Evolutionary conservation across 495 filamentous ascomycete genomes (phyloP).

Genomic region (Tuber brumale): DNA sequence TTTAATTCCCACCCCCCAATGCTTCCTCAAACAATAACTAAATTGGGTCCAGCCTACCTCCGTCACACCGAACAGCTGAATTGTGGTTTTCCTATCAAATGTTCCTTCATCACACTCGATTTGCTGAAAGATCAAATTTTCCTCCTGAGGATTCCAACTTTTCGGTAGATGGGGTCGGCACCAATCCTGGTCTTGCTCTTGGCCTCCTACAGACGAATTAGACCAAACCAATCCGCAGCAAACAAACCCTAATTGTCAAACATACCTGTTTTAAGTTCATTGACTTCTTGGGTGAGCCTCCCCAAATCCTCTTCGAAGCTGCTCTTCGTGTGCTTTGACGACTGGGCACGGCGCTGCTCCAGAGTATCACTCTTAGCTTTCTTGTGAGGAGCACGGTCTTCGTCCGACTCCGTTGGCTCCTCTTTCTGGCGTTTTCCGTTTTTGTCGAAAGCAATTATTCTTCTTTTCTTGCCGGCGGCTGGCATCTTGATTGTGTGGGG

Average conservation of each 20-base stretch:
- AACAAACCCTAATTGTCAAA: conserved; percentile 5
- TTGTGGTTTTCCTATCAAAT: conserved; percentile 62
- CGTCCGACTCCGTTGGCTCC: conserved; percentile 13
- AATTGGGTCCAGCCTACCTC: conserved; percentile 51
- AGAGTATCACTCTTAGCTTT: conserved; percentile 47
- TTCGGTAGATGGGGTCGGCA: conserved; percentile 65
- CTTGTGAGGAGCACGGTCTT: conserved; percentile 4
- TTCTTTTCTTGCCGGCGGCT: conserved; percentile 23
- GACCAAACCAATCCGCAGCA: background rate
- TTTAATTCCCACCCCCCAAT: background rate
- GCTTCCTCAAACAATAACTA: background rate
- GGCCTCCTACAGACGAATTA: conserved; percentile 53
- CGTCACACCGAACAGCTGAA: conserved; percentile 97
- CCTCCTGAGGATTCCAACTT: conserved; percentile 59
- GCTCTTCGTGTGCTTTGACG: conserved; percentile 56
- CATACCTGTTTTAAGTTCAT: conserved; percentile 57
- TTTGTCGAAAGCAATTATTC: conserved; percentile 24
- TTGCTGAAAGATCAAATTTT: conserved; percentile 81
- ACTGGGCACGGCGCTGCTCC: conserved; percentile 51
- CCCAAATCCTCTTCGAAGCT: conserved; percentile 92
- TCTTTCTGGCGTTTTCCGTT: conserved; percentile 28
- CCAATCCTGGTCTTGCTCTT: conserved; percentile 94
- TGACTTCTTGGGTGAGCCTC: conserved; percentile 88
- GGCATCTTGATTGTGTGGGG: conserved; percentile 12
- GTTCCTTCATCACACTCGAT: conserved; percentile 92